Conservation (phyloP, 768 basidiomycete species). For the Inosperma sp. region DNA sequence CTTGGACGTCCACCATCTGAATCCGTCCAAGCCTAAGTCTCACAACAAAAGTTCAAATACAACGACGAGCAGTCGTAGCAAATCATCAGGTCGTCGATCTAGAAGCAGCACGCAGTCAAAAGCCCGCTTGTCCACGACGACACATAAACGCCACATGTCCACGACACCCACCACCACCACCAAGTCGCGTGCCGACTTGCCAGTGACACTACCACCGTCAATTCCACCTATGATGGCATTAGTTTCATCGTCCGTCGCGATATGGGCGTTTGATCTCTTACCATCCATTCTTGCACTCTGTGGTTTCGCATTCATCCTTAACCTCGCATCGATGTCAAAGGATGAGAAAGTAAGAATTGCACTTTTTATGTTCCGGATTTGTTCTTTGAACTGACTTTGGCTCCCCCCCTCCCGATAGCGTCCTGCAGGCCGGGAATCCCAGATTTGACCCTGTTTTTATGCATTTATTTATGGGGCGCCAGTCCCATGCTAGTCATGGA, state of each 20-base stretch:
- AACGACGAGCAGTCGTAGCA: not conserved
- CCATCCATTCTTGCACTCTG: not conserved
- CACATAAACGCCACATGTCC: too few relatives aligned
- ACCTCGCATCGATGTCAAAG: not conserved
- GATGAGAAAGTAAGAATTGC: not conserved
- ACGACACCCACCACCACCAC: not conserved
- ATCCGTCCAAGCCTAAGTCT: not conserved
- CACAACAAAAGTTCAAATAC: not conserved
- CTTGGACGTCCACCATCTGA: not conserved
- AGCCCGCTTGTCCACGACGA: too few relatives aligned
- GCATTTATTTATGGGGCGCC: too few relatives aligned
- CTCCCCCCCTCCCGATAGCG: too few relatives aligned
- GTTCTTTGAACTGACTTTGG: too few relatives aligned
- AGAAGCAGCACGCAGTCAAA: not conserved
- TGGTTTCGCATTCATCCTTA: not conserved
- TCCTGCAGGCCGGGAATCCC: too few relatives aligned
- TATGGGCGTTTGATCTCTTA: not conserved
- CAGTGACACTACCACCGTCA: not conserved
- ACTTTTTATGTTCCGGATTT: too few relatives aligned
- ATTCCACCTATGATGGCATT: not conserved
- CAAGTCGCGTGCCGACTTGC: not conserved
- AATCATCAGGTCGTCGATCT: not conserved
- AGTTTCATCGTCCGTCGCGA: not conserved
- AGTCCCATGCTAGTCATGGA: too few relatives aligned
- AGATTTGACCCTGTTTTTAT: too few relatives aligned